These are phyloP conservation scores for Trichocladium antarcticum DNA, from an alignment of 495 filamentous ascomycete genomes.

Conservation along the genomic window DNA sequence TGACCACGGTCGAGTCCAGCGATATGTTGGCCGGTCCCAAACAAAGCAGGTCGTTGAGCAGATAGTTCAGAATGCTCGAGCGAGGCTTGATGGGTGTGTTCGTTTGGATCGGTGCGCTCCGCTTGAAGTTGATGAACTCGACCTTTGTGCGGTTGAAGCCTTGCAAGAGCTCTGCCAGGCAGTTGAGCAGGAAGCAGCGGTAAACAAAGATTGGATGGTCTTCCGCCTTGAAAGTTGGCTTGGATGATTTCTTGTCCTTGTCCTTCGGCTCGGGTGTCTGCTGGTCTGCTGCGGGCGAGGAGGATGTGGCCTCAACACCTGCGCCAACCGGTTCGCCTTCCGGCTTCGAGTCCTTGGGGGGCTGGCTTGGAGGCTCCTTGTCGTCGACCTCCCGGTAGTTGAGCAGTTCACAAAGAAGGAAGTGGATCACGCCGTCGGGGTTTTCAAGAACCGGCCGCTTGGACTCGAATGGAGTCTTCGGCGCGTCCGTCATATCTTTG, in stretches of 20 bases:
- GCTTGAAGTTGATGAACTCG: constrained; percentile 97
- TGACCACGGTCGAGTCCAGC: constrained; percentile 59
- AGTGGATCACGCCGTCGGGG: constrained; percentile 92
- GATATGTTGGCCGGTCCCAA: constrained; percentile 57
- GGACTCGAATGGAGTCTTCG: constrained; percentile 50
- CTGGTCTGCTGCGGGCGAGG: constrained; percentile 12
- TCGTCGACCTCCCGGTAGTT: constrained; percentile 88
- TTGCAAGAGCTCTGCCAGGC: constrained; percentile 81
- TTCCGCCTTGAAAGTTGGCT: constrained; percentile 76
- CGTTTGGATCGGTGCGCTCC: constrained; percentile 63
- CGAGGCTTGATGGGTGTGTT: constrained; percentile 89
- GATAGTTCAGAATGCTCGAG: constrained; percentile 84
- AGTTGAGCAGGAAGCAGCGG: constrained; percentile 87
- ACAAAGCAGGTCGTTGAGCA: constrained; percentile 76
- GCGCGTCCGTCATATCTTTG: constrained; percentile 47
- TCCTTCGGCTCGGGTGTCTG: constrained; percentile 23
- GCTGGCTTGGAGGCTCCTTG: constrained; percentile 44
- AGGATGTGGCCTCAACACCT: constrained; percentile 17
- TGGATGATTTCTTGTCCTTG: constrained; percentile 56
- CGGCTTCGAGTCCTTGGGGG: constrained; percentile 43
- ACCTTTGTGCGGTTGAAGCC: constrained; percentile 91
- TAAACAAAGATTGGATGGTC: constrained; percentile 95
- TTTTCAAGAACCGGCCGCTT: constrained; percentile 84
- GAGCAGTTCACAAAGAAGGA: constrained; percentile 84
- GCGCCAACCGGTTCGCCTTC: constrained; percentile 14